Base-by-base conservation (phyloP, 1,284 basidiomycete genomes). In the Cutaneotrichosporon curvatum region DNA sequence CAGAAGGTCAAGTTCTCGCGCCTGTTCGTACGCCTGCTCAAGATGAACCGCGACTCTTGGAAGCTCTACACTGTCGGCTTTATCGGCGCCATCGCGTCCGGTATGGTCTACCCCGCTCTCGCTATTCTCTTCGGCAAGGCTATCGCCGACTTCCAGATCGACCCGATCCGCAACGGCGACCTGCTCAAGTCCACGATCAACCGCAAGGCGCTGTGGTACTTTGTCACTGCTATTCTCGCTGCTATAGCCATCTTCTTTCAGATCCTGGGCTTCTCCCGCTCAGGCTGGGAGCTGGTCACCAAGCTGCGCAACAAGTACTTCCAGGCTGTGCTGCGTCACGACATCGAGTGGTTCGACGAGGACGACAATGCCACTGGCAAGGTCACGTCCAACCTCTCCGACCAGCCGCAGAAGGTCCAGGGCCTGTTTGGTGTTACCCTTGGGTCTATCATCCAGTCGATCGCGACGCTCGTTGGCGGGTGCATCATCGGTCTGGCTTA, bases 351-450 rank as follows among this genome's bases (percentile, higher is more conserved):
- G 76, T 92, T 92, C 51, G 89, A 94, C 69, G 79, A 80, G 70
- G 85, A 89, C 19, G 80, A 82, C 64, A 81, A 92, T 63, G 71
- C 65, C 51, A 85, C 87, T 21, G 94, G 94, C 54, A 75, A 81
- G 44, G 76, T 97, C 41, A 92, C 88, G 4, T 79, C 85, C 2
- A 78, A 77, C 43, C 74, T 98, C 37, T 84, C 87, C 47, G 88
- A 92, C 50, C 85, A 88, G 61, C 86, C 94, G 21, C 87, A 94
- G 62, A 95, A 92, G 68, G 80, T 96, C 56, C 86, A 84, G 52
- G 89, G 90, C 55, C 76, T 96, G 34, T 88, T 87, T 41, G 92
- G 92, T 49, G 76, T 87, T 49, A 95, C 91, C 4, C 78, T 95
- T 22, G 87, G 85, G 32, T 73, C 82, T n/a, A 87, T 97, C 60